A percentile compares a stretch with the other conserved stretches of the same genome.
Evolutionary conservation across 176 grass and related monocot species (phyloP).

Genomic region (Rhynchospora pubera): DNA sequence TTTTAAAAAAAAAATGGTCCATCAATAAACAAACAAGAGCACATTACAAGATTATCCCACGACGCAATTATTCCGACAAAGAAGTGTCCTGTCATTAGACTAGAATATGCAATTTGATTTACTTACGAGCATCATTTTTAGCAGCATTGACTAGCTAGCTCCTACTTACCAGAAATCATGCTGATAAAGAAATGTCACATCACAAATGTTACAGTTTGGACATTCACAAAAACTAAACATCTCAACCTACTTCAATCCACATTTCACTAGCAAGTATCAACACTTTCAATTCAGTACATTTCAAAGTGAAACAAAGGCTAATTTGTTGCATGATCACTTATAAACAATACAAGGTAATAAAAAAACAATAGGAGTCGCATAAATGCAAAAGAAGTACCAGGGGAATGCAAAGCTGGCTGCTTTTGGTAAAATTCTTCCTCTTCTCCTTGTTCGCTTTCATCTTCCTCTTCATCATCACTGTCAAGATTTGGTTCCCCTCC

Average conservation of each 20-base stretch:
- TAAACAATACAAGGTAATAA: neutral
- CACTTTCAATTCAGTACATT: neutral
- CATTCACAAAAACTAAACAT: neutral
- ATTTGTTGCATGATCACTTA: slow-evolving; percentile 9
- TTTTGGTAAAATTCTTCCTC: slow-evolving; percentile 4
- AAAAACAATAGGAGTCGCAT: neutral
- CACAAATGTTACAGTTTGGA: neutral
- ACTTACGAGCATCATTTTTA: neutral
- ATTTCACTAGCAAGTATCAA: neutral
- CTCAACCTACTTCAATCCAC: neutral
- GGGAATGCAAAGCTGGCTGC: neutral
- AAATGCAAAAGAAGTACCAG: slow-evolving; percentile 6
- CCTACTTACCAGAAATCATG: neutral
- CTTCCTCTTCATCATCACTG: slow-evolving; percentile 7
- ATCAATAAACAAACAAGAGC: neutral
- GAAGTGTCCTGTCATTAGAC: neutral
- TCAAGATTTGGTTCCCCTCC: neutral
- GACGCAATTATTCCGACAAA: neutral
- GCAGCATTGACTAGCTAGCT: neutral
- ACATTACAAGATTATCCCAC: neutral
- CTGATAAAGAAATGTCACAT: neutral
- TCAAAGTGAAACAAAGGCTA: neutral
- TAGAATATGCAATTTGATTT: neutral
- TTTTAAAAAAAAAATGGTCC: neutral
- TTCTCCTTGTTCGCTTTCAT: slow-evolving; percentile 17